phyloP scores from a whole-genome alignment of 345 rosid genomes.

The Melaleuca quinquenervia region DNA sequence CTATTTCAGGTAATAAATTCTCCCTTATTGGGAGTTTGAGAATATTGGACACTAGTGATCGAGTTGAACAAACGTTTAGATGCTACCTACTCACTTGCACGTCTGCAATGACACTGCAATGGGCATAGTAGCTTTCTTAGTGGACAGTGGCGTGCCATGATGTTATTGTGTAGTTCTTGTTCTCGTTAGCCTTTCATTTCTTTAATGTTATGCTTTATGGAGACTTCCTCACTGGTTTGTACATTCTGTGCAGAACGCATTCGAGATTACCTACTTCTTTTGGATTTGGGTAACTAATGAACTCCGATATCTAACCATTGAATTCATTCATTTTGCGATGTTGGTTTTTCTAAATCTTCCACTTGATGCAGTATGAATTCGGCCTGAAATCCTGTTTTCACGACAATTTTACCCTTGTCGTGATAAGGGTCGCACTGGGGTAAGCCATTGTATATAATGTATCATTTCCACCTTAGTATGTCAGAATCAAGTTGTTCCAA shows the following conservation, averaged over 20 bases:
- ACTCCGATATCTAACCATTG: neutral
- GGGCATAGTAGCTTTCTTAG: neutral
- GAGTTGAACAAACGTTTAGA: neutral
- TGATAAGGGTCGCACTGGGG: slow-evolving; percentile 54
- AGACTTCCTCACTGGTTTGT: neutral
- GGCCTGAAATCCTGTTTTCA: slow-evolving; percentile 83
- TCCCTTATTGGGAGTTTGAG: neutral
- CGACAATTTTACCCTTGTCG: slow-evolving; percentile 25
- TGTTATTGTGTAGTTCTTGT: neutral
- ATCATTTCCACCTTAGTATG: neutral
- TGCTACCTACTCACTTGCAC: neutral
- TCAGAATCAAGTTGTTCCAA: neutral
- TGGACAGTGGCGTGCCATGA: neutral
- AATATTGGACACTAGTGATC: slow-evolving; percentile 1
- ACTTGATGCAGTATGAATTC: slow-evolving; percentile 69
- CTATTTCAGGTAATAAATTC: slow-evolving; percentile 63
- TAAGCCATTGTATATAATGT: slow-evolving; percentile 11
- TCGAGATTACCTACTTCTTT: slow-evolving; percentile 89
- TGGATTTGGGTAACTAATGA: slow-evolving; percentile 71
- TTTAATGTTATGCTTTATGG: neutral
- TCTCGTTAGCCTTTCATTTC: neutral
- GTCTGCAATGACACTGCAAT: neutral
- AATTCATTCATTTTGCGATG: neutral
- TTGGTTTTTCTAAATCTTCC: neutral
- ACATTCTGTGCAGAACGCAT: slow-evolving; percentile 55